These are phyloP conservation scores for Hirschfeldia incana DNA, from an alignment of 345 rosid genomes.

Conservation along the genomic window DNA sequence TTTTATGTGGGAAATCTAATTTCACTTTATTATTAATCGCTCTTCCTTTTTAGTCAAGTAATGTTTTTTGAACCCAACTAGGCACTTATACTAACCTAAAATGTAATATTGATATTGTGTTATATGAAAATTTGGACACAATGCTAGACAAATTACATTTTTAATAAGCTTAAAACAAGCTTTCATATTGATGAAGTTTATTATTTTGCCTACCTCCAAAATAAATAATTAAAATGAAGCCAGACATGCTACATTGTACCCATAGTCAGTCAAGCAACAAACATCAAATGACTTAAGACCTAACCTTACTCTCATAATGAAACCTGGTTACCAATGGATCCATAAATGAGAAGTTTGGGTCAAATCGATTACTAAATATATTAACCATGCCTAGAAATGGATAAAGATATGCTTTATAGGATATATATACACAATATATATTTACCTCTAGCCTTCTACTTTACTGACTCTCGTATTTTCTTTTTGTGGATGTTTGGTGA, in stretches of 20 bases:
- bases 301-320: neutral
- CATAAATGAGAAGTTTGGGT: neutral
- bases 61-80: neutral
- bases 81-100: neutral
- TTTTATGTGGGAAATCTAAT: neutral
- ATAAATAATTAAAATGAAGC: neutral
- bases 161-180: neutral
- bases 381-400: neutral
- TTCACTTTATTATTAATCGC: too few relatives aligned
- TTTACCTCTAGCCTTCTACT: neutral
- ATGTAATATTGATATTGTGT: neutral
- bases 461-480: neutral
- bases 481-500: neutral
- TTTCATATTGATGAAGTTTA: neutral
- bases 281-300: neutral
- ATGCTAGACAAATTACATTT: neutral
- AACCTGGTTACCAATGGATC: conserved; percentile 5
- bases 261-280: neutral
- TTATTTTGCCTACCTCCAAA: neutral
- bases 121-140: neutral
- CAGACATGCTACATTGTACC: neutral
- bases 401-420: neutral
- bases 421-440: neutral
- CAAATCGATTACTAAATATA: neutral
- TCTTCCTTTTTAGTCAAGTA: neutral